These are phyloP conservation scores for Terfezia claveryi DNA, from an alignment of 495 filamentous ascomycete genomes.

Conservation along the genomic window DNA sequence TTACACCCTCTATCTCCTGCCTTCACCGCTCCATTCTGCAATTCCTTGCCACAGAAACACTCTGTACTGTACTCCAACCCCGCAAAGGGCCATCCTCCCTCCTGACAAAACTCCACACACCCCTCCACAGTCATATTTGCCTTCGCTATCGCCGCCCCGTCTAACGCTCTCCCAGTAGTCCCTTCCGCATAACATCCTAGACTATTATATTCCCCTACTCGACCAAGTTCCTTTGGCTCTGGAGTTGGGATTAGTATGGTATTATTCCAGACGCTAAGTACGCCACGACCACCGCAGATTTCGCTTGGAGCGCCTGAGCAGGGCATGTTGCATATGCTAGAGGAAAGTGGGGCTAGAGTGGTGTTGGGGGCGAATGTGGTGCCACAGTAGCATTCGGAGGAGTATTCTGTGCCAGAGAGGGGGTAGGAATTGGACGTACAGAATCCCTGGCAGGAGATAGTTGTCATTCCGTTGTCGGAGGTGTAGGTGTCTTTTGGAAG, in stretches of 20 bases:
- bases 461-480: not conserved
- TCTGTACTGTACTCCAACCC: slow-evolving; percentile 14
- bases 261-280: too few species aligned
- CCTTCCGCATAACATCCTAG: too few species aligned
- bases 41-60: slow-evolving; percentile 21
- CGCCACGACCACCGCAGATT: too few species aligned
- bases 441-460: too few species aligned
- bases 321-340: too few species aligned
- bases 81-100: slow-evolving; percentile 4
- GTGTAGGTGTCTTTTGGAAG: slow-evolving; percentile 28
- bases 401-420: slow-evolving; percentile 47
- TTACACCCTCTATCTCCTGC: slow-evolving; percentile 1
- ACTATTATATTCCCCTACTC: too few species aligned
- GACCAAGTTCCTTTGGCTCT: too few species aligned
- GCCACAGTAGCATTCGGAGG: slow-evolving; percentile 49
- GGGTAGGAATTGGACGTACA: slow-evolving; percentile 19
- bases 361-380: slow-evolving; percentile 20
- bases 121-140: slow-evolving; percentile 5
- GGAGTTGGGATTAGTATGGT: too few species aligned
- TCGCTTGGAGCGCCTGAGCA: too few species aligned
- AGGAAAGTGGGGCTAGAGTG: not conserved
- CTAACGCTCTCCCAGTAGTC: too few species aligned
- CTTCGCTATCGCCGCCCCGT: too few species aligned
- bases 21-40: slow-evolving; percentile 14
- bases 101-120: slow-evolving; percentile 10